phyloP scores from a whole-genome alignment of 2,329 filamentous ascomycete genomes.

The Colletotrichum liaoningense region DNA sequence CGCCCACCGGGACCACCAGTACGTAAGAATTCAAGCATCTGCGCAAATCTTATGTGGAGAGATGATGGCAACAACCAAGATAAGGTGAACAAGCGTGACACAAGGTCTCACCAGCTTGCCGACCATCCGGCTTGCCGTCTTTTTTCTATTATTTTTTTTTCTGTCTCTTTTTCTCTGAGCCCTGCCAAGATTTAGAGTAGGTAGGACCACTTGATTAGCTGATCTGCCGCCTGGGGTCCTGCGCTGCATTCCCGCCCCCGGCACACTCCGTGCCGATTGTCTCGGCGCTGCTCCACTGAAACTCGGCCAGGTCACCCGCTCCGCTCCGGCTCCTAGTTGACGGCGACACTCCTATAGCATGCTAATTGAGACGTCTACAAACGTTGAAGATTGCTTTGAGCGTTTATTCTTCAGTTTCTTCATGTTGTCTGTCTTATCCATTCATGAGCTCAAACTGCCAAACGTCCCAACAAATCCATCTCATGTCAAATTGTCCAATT shows the following conservation, averaged over 20 bases:
- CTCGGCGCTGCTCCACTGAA: conserved; percentile 1
- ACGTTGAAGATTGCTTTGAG: no score
- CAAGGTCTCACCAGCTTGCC: conserved; percentile 1
- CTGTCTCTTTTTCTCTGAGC: not conserved
- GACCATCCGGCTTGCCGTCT: not conserved
- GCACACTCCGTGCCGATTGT: conserved; percentile 15
- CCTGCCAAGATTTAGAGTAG: conserved; percentile 12
- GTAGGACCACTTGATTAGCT: not conserved
- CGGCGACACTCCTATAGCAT: not conserved
- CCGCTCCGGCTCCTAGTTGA: not conserved
- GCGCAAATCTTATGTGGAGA: not conserved
- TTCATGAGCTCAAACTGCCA: no score
- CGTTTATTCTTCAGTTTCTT: no score
- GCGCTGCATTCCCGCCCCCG: not conserved
- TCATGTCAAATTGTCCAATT: no score
- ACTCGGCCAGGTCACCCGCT: not conserved
- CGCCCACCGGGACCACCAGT: not conserved
- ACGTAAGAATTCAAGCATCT: conserved; percentile 3
- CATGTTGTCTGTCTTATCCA: no score
- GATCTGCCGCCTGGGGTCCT: not conserved
- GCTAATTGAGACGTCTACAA: no score
- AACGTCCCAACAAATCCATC: no score
- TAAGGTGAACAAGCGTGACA: not conserved
- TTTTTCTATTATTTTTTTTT: no score
- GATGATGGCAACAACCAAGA: not conserved